Percentiles rank a stretch among this genome's conserved stretches.
phyloP scores from a whole-genome alignment of 192 early-diverging fungal species.

The Linnemannia exigua region DNA sequence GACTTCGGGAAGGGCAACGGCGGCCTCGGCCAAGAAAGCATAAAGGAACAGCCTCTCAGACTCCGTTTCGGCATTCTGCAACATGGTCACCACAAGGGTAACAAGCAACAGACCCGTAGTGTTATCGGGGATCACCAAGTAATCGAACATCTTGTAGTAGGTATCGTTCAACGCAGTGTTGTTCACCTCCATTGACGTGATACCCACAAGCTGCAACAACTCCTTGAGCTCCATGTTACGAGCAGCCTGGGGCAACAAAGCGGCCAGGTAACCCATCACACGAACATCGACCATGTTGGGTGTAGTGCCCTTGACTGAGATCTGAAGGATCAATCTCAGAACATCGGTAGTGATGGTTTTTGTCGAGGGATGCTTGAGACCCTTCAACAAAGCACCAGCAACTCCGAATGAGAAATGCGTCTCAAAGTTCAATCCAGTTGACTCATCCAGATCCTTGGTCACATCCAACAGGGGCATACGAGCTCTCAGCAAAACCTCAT shows the following conservation, averaged over 20 bases:
- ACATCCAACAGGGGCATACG: constrained; percentile 81
- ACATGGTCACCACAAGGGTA: constrained; percentile 77
- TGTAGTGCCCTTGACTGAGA: constrained; percentile 70
- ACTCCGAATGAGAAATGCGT: constrained; percentile 92
- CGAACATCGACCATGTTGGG: constrained; percentile 59
- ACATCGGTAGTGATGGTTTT: constrained; percentile 80
- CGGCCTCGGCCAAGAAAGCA: constrained; percentile 81
- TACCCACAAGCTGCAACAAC: constrained; percentile 66
- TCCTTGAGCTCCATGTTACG: constrained; percentile 78
- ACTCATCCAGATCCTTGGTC: constrained; percentile 78
- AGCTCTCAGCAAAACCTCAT: constrained; percentile 78
- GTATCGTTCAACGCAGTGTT: constrained; percentile 57
- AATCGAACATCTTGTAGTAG: constrained; percentile 76
- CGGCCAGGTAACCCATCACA: constrained; percentile 84
- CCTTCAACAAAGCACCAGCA: constrained; percentile 84
- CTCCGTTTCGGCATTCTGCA: constrained; percentile 81
- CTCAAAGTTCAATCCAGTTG: constrained; percentile 86
- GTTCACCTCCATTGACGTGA: constrained; percentile 63
- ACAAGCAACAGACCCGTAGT: constrained; percentile 73
- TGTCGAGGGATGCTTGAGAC: constrained; percentile 81
- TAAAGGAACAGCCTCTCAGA: constrained; percentile 82
- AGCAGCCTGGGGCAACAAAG: constrained; percentile 84
- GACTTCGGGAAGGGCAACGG: constrained; percentile 77
- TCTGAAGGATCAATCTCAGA: constrained; percentile 80
- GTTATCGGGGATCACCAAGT: constrained; percentile 75